A percentile compares a stretch with the other conserved stretches of the same genome.
phyloP scores from a whole-genome alignment of 164 flowering plant species.

The Akebia trifoliata region DNA sequence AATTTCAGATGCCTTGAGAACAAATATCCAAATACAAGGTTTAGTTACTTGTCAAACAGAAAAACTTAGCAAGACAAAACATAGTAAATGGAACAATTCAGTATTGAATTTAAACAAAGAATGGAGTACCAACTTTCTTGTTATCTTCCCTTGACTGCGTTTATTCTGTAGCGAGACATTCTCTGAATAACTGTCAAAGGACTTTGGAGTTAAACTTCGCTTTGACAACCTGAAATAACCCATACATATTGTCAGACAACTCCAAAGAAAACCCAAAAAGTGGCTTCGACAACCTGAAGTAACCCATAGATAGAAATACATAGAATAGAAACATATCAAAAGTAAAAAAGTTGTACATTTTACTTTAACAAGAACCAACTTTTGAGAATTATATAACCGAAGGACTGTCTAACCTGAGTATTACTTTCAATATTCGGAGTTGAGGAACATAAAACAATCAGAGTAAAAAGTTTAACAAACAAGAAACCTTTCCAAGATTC shows the following conservation, averaged over 20 bases:
- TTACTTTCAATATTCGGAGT: too few relatives aligned
- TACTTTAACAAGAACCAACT: too few relatives aligned
- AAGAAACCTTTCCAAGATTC: too few relatives aligned
- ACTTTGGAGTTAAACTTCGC: slow-evolving; percentile 13
- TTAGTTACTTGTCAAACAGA: not conserved
- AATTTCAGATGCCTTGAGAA: slow-evolving; percentile 58
- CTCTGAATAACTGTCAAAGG: slow-evolving; percentile 24
- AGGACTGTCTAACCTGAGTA: too few relatives aligned
- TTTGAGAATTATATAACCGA: too few relatives aligned
- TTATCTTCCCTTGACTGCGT: slow-evolving; percentile 51
- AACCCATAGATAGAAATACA: not conserved
- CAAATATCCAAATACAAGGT: slow-evolving; percentile 5
- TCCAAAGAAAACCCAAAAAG: not conserved
- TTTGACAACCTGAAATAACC: slow-evolving; percentile 31
- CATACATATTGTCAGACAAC: not conserved
- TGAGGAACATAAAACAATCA: too few relatives aligned
- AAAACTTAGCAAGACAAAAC: not conserved
- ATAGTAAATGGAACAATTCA: not conserved
- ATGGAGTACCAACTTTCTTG: slow-evolving; percentile 57
- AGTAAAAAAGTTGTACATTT: too few relatives aligned
- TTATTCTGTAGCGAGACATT: slow-evolving; percentile 16
- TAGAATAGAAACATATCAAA: not conserved
- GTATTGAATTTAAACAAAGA: not conserved
- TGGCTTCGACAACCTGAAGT: not conserved
- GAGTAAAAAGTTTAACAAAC: too few relatives aligned